Evolutionary conservation across 2,329 filamentous ascomycete species (phyloP), one percentile per base, ranked within the genome.

Genomic region (Leptodontidium sp.): DNA sequence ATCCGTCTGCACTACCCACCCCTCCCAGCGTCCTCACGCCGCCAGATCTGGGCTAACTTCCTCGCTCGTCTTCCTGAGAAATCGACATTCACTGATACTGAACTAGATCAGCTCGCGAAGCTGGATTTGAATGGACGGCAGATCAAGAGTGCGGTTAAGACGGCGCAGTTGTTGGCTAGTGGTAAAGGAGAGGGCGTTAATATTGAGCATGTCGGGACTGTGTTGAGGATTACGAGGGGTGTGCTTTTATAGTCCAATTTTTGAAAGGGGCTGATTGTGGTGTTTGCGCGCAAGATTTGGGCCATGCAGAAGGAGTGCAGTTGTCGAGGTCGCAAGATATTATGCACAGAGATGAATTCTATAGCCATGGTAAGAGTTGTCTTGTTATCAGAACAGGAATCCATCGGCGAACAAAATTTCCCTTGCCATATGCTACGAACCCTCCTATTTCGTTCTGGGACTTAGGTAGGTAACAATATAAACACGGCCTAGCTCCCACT

Each of bases 81-180:
- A 43, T 40, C 55, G 73, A 35, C 53, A 6, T 50, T 72, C 26
- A 40, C 40, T 11, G 70, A 71, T 12, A 63, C 63, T 9, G 70
- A 73, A 1, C 24, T 75, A 17, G 67, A 70, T 53, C 38, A 49
- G 15, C 59, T 75, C 21, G 69, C 70, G 1, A 45, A 63, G 21
- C 63, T 73, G 12, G 70, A 75, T 49, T 58, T 78, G 59, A 79
- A 79, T 68, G 78, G 78, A 17, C 70, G 78, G 55, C 75, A 79
- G 72, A 79, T 79, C 52, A 78, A 78, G 73, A 78, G 77, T 70
- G 74, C 75, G 6, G 70, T 78, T 7, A 76, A 77, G 67, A 79
- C 77, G 1, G 74, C 74, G 9, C 69, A 72, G 24, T 75, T 77
- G 62, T 66, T 79, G 59, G 74, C 76, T n/a, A 72, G 74, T 38